Evolutionary conservation across 164 flowering plant species (phyloP).

Genomic region (Vitis labrusca): DNA sequence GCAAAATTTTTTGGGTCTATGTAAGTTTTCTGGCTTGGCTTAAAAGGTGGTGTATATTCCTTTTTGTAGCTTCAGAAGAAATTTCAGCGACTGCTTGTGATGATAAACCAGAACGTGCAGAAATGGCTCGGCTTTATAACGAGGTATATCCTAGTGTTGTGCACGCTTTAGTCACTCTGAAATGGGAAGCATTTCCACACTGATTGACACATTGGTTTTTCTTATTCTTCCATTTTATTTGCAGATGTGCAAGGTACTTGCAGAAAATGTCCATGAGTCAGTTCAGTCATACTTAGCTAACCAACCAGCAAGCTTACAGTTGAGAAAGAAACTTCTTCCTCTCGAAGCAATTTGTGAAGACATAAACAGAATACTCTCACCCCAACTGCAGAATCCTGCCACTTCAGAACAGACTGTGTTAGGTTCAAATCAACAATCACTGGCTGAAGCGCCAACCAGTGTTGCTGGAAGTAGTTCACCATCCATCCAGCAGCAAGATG

Average conservation of each 20-base stretch:
- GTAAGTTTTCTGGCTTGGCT: not conserved
- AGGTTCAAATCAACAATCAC: conserved; percentile 3
- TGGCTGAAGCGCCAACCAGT: conserved; percentile 6
- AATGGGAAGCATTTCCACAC: too few species aligned
- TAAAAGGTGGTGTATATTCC: not conserved
- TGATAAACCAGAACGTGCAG: conserved; percentile 42
- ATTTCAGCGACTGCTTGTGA: conserved; percentile 45
- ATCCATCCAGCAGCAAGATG: not conserved
- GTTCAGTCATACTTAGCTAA: conserved; percentile 29
- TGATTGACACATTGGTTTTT: not conserved
- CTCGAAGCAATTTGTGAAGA: conserved; percentile 38
- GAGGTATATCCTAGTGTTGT: conserved; percentile 35
- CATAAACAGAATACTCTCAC: conserved; percentile 36
- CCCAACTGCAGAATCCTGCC: conserved; percentile 10
- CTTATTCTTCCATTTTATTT: not conserved
- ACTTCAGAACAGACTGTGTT: conserved; percentile 10
- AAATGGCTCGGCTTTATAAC: conserved; percentile 56
- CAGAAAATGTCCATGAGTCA: conserved; percentile 38
- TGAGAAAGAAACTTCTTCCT: conserved; percentile 35
- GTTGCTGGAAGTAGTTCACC: conserved; percentile 5
- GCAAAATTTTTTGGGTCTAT: not conserved
- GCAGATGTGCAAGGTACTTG: conserved; percentile 61
- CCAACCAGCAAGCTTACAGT: conserved; percentile 30
- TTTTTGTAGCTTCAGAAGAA: conserved; percentile 57
- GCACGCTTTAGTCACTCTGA: too few species aligned